Evolutionary conservation across 495 filamentous ascomycete species (phyloP), one percentile per base, ranked within the genome.

Genomic region (Podospora pseudoanserina): DNA sequence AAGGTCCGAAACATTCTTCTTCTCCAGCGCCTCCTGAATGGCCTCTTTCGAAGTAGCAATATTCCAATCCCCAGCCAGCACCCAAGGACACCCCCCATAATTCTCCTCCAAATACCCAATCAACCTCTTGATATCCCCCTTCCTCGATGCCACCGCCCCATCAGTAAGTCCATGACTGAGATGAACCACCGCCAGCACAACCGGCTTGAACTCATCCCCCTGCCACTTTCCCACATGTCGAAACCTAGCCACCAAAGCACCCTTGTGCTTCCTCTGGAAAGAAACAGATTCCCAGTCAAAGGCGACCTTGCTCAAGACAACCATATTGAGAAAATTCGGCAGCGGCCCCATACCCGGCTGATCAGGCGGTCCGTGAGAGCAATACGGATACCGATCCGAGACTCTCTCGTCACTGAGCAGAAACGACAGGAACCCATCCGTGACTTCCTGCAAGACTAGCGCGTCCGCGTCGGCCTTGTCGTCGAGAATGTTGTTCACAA

Each of bases 31-130:
- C 7, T 69, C 74, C n/a, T 84, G 73, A 64, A 87, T 82, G 5
- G 81, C 80, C 58, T 79, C 78, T 32, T 74, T 69, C 1, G 86
- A 88, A 5, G 83, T 86, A 5, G 81, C 75, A 19, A 88, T 72
- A 65, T 88, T 88, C 74, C 87, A 86, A 71, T 88, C 86, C 1
- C 87, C 87, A 2, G 82, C 86, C 32, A 88, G 65, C 55, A 88
- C 78, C 78, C 81, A 86, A 23, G 80, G 75, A 66, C 80, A 78
- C 0, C 62, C 32, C 27, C 73, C 64, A 59, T 84, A 80, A 3
- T 56, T 56, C 1, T 60, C 56, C 1, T 70, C 71, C 15, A 88
- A 66, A 68, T 86, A 77, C n/a, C 65, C 66, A 11, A 83, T 68
- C 15, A 87, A 30, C 44, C 73, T 75, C 59, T 78, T 74, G 34